Conservation (phyloP, 2,329 filamentous ascomycete species). For the Calonectria leucothoes region DNA sequence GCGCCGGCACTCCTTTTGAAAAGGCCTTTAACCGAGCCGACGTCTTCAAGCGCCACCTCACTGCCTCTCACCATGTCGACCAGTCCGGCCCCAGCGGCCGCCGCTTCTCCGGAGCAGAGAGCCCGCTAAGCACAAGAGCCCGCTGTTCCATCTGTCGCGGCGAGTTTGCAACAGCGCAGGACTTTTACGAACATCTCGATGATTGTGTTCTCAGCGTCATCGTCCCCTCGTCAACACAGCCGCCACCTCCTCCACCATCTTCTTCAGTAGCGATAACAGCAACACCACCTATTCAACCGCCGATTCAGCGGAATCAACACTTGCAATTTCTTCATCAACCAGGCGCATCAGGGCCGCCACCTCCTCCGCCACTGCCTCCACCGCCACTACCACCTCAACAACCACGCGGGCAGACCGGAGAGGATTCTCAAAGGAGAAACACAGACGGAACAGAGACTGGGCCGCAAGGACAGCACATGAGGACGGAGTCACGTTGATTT, state of each 20-base stretch:
- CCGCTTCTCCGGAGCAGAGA: conserved; percentile 41
- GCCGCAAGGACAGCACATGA: conserved; percentile 26
- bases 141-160: conserved; percentile 92
- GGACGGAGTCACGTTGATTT: conserved; percentile 24
- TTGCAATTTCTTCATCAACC: conserved; percentile 6
- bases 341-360: background rate
- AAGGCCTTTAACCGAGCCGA: conserved; percentile 98
- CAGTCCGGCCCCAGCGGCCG: conserved; percentile 89
- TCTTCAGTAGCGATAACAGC: background rate
- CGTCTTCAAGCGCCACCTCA: conserved; percentile 96
- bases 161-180: conserved; percentile 85
- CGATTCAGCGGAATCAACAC: background rate
- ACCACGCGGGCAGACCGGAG: background rate
- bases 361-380: background rate
- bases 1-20: conserved; percentile 86
- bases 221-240: conserved; percentile 50
- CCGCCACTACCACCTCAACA: background rate
- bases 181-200: conserved; percentile 96
- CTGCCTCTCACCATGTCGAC: conserved; percentile 92
- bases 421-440: conserved; percentile 9
- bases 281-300: background rate
- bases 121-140: conserved; percentile 67
- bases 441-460: conserved; percentile 24
- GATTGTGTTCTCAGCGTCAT: conserved; percentile 72
- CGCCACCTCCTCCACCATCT: conserved; percentile 10